phyloP scores from a whole-genome alignment of 108 stramenopile genomes.

The Cylindrotheca fusiformis region DNA sequence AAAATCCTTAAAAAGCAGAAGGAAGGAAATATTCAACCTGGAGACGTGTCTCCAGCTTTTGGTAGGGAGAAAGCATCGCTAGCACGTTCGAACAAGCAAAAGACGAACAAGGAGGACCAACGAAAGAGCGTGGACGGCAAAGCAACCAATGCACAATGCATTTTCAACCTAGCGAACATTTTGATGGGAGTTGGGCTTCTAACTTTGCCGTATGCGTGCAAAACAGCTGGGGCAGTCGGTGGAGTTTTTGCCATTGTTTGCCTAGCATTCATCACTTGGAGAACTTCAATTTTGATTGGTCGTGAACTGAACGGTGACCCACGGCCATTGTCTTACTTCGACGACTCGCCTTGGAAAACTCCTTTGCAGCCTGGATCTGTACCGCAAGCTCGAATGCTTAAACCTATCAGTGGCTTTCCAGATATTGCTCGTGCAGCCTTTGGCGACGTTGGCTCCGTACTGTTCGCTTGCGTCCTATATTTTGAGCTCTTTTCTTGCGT shows the following conservation, averaged over 20 bases:
- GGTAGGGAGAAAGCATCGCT: conserved; percentile 11
- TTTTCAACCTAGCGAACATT: conserved; percentile 79
- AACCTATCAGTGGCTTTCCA: conserved; percentile 65
- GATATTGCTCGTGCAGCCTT: conserved; percentile 76
- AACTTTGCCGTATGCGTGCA: conserved; percentile 64
- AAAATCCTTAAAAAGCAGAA: conserved; percentile 43
- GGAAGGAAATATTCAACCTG: conserved; percentile 15
- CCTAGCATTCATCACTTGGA: conserved; percentile 50
- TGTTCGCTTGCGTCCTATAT: conserved; percentile 64
- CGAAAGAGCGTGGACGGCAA: conserved; percentile 35
- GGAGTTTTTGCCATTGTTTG: conserved; percentile 47
- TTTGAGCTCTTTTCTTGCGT: conserved; percentile 84
- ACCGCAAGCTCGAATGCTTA: conserved; percentile 51
- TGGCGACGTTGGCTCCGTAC: conserved; percentile 52
- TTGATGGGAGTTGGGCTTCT: conserved; percentile 82
- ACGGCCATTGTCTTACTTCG: conserved; percentile 53
- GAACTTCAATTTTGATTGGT: conserved; percentile 74
- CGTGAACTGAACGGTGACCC: conserved; percentile 78
- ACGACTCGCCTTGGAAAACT: conserved; percentile 47
- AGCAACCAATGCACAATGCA: conserved; percentile 53
- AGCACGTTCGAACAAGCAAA: conserved; percentile 15
- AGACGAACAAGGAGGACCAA: conserved; percentile 11
- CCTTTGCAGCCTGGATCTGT: conserved; percentile 37
- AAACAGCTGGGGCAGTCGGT: conserved; percentile 61
- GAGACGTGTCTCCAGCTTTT: conserved; percentile 27